These are phyloP conservation scores for Blastobotrys americana DNA, from an alignment of 805 yeast species.

Conservation along the genomic window DNA sequence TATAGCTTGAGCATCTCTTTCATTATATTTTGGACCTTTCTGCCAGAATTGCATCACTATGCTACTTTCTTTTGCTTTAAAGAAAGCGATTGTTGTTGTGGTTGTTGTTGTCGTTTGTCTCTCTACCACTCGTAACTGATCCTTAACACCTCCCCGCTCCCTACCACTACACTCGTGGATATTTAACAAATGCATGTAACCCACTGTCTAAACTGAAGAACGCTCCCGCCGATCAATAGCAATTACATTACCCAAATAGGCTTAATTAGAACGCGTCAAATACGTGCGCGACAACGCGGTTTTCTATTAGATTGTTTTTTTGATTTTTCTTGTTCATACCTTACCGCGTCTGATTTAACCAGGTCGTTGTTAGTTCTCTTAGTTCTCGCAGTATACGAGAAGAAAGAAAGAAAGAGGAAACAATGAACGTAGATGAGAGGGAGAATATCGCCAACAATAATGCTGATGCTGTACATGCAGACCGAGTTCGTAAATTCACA, in stretches of 20 bases:
- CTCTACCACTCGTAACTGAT: no score
- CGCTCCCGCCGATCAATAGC: no score
- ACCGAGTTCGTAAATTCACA: conserved; percentile 79
- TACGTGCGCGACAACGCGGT: no score
- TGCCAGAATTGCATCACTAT: neutral
- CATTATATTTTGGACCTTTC: conserved; percentile 4
- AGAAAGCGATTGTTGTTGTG: no score
- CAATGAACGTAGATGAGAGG: neutral
- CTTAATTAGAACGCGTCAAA: neutral
- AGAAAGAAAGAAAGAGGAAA: no score
- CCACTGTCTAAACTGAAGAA: no score
- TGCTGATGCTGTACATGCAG: conserved; percentile 46
- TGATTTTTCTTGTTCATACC: neutral
- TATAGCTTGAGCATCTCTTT: conserved; percentile 7
- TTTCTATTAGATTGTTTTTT: neutral
- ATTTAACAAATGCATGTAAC: no score
- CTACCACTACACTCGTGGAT: no score
- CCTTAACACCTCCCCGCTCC: no score
- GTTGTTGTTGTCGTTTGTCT: no score
- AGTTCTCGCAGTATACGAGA: no score
- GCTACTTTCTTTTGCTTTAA: no score
- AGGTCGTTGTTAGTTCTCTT: neutral
- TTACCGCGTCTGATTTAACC: neutral
- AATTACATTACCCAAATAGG: neutral
- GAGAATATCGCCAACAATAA: neutral